phyloP scores from a whole-genome alignment of 441 rosid genomes.

The Pelargonium myrrhifolium region DNA sequence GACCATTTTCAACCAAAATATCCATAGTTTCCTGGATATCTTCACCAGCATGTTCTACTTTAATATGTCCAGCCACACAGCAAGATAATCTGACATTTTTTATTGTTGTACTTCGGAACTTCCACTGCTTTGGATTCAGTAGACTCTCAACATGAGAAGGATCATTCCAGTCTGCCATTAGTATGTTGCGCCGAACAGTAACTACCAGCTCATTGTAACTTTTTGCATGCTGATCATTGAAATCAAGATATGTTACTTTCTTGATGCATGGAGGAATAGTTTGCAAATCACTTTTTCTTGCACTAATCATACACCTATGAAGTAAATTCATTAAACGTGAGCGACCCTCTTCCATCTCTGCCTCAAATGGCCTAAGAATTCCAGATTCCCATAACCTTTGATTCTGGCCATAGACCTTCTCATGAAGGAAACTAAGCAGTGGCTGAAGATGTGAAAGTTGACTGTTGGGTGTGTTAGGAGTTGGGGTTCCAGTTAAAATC shows the following conservation, averaged over 20 bases:
- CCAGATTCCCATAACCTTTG: conserved; percentile 88
- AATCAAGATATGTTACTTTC: conserved; percentile 63
- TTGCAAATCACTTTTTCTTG: conserved; percentile 80
- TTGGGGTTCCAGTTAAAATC: conserved; percentile 95
- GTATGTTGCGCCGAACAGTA: conserved; percentile 80
- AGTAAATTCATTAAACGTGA: conserved; percentile 66
- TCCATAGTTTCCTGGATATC: conserved; percentile 98
- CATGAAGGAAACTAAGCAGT: conserved; percentile 87
- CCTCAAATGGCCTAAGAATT: conserved; percentile 83
- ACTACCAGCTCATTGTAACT: conserved; percentile 91
- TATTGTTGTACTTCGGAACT: conserved; percentile 60
- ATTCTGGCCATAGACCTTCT: conserved; percentile 76
- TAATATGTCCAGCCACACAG: conserved; percentile 93
- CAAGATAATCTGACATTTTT: conserved; percentile 82
- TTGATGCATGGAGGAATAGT: conserved; percentile 90
- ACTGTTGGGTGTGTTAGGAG: conserved; percentile 84
- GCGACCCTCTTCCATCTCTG: conserved; percentile 85
- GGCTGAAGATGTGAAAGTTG: conserved; percentile 84
- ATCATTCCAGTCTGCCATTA: conserved; percentile 98
- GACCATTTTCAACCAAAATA: conserved; percentile 48
- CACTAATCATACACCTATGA: conserved; percentile 82
- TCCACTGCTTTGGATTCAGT: conserved; percentile 93
- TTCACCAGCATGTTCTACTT: conserved; percentile 69
- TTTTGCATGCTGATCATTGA: conserved; percentile 71
- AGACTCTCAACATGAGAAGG: conserved; percentile 97